These are phyloP conservation scores for Alternaria sp. DNA, from an alignment of 2,329 filamentous ascomycete genomes.

Conservation along the genomic window DNA sequence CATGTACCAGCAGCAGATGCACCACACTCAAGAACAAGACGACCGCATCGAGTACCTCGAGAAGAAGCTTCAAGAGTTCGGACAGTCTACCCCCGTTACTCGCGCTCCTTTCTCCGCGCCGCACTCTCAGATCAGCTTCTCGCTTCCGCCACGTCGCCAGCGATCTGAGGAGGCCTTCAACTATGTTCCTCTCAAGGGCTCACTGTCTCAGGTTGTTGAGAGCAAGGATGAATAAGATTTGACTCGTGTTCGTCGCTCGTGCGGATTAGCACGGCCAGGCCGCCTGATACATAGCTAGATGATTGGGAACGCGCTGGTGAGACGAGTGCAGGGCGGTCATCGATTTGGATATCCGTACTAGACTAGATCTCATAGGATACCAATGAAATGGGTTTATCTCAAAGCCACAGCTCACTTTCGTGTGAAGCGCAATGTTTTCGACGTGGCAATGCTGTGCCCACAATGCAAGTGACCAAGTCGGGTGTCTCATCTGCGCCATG, in stretches of 20 bases:
- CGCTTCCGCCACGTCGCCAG: slow-evolving; percentile 13
- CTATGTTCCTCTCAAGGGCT: neutral
- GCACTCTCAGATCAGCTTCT: slow-evolving; percentile 15
- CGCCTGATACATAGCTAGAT: neutral
- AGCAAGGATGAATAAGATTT: slow-evolving; percentile 1
- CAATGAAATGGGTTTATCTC: neutral
- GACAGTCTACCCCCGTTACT: neutral
- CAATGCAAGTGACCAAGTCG: neutral
- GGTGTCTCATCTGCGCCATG: neutral
- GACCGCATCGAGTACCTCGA: slow-evolving; percentile 41
- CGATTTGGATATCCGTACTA: too few species aligned
- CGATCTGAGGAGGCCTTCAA: neutral
- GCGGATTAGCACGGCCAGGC: neutral
- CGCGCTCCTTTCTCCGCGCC: slow-evolving; percentile 21
- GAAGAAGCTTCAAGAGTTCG: slow-evolving; percentile 30
- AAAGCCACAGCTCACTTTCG: neutral
- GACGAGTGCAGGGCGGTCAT: neutral
- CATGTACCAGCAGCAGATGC: slow-evolving; percentile 23
- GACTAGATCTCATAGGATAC: neutral
- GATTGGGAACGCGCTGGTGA: neutral
- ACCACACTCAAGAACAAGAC: slow-evolving; percentile 28
- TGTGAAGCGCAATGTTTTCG: neutral
- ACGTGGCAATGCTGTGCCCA: neutral
- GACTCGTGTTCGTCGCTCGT: neutral
- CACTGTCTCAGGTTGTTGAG: slow-evolving; percentile 13